Evolutionary conservation across 352 stramenopile genomes (phyloP).

Genomic region (Saprolegnia diclina): DNA sequence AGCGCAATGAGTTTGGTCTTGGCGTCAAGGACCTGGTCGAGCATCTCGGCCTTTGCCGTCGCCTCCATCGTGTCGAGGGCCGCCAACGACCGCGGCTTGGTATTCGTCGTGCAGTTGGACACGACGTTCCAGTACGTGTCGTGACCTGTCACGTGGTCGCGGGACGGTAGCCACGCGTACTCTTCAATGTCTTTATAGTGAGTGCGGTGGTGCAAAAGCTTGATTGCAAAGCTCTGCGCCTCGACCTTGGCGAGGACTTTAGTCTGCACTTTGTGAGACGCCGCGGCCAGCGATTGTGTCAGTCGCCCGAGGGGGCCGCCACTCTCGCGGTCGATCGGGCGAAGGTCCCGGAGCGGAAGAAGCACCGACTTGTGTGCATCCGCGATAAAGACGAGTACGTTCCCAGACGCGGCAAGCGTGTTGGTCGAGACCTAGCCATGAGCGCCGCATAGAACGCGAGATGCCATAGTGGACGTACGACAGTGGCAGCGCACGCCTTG

Average conservation of each 20-base stretch:
- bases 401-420: background rate
- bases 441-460: background rate
- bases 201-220: conserved; percentile 24
- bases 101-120: background rate
- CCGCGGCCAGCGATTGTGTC: background rate
- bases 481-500: conserved; percentile 8
- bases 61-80: conserved; percentile 24
- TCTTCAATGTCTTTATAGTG: conserved; percentile 26
- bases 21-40: conserved; percentile 3
- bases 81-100: background rate
- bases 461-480: conserved; percentile 1
- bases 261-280: conserved; percentile 16
- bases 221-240: conserved; percentile 4
- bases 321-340: background rate
- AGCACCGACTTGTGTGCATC: conserved; percentile 22
- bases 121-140: conserved; percentile 24
- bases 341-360: background rate
- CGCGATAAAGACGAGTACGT: conserved; percentile 15
- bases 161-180: conserved; percentile 17
- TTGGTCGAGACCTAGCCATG: conserved; percentile 16
- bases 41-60: conserved; percentile 10
- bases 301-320: background rate
- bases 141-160: background rate
- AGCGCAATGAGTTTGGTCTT: conserved; percentile 9
- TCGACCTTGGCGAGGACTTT: conserved; percentile 11